These are phyloP conservation scores for Nakaseomyces uthaithaninus DNA, from an alignment of 1,139 yeast genomes.

Conservation along the genomic window DNA sequence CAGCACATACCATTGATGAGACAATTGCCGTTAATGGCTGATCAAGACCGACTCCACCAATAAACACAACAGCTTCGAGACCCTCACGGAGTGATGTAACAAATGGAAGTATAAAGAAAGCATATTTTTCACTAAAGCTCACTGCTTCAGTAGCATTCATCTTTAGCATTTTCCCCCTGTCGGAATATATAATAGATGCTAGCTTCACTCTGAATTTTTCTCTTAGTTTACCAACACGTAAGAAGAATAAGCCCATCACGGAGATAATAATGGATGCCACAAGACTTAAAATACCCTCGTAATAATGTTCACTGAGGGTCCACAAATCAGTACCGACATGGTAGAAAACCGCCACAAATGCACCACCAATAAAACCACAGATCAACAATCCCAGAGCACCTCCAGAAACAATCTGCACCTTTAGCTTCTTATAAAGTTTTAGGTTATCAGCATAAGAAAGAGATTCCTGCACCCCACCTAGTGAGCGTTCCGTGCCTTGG, in stretches of 20 bases:
- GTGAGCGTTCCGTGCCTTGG: conserved; percentile 6
- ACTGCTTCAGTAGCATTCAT: conserved; percentile 22
- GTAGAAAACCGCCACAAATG: conserved; percentile 79
- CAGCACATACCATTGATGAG: conserved; percentile 67
- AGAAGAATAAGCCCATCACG: conserved; percentile 85
- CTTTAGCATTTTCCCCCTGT: conserved; percentile 16
- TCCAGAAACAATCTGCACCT: conserved; percentile 75
- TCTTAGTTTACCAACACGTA: conserved; percentile 81
- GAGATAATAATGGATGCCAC: conserved; percentile 80
- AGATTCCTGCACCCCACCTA: conserved; percentile 12
- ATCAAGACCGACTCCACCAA: conserved; percentile 79
- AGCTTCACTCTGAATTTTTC: conserved; percentile 89
- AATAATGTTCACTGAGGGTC: conserved; percentile 79
- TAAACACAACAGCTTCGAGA: conserved; percentile 82
- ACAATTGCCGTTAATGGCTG: conserved; percentile 76
- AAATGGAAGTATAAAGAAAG: conserved; percentile 75
- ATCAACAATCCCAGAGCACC: conserved; percentile 59
- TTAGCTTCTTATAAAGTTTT: conserved; percentile 49
- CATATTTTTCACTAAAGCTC: conserved; percentile 50
- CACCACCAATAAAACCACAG: conserved; percentile 74
- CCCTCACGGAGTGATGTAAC: conserved; percentile 86
- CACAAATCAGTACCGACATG: conserved; percentile 73
- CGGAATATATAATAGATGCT: conserved; percentile 58
- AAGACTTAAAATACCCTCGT: conserved; percentile 85
- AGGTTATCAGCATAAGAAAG: conserved; percentile 15